Evolutionary conservation across 495 filamentous ascomycete species (phyloP), one percentile per base, ranked within the genome.

Genomic region (Penicillium tannophilum): DNA sequence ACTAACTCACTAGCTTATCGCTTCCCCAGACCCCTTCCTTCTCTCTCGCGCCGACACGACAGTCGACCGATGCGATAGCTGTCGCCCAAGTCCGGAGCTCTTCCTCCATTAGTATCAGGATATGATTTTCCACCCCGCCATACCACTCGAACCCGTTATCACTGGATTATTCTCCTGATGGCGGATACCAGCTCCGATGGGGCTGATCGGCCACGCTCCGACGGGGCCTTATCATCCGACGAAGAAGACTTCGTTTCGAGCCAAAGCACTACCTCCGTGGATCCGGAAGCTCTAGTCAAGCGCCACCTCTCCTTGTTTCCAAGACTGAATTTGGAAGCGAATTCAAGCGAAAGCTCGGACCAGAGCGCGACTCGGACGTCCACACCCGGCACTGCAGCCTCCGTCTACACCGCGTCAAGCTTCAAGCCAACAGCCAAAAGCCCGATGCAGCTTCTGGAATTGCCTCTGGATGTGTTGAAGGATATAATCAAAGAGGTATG

Each of bases 401-500:
- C 47, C 7, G 54, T 54, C 28, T 42, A 56, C 30, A 44, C 35
- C 6, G 41, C 26, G 4, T 49, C 42, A 42, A 55, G 23, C 28
- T 17, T 14, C 14, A 52, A 46, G 52, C 33, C 39, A 24, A 52
- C n/a, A 41, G 23, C 54, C 42, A 69, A 66, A 14, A 70, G 65
- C 24, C 79, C 78, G 17, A 65, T 87, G 31, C 77, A 79, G 17
- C 78, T 98, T 30, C 78, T 97, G 8, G 89, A 96, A 62, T 81
- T 98, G 11, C 93, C 93, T 1, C 75, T 95, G 58, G 93, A 98
- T 71, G 84, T 97, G 19, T 71, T 98, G 52, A 90, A 90, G 62
- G 82, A 92, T 60, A 93, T 98, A 55, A 85, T 96, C 53, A 93
- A 92, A 75, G 89, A 97, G 84, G 93, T 89, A 76, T 67, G 79